phyloP scores from a whole-genome alignment of 805 yeast genomes.

The Dipodascus geniculatus region DNA sequence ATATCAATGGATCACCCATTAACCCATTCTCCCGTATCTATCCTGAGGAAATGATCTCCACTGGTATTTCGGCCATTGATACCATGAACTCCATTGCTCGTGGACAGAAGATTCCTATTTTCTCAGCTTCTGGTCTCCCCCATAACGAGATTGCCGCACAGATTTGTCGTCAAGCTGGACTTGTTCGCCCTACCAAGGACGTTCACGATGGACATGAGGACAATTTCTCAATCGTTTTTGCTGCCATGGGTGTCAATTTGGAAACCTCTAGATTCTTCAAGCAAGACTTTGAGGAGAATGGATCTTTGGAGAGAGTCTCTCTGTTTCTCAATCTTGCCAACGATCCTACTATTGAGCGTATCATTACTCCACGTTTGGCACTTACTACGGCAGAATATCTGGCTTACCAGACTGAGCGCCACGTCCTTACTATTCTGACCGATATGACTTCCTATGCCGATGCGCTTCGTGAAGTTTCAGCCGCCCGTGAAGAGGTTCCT shows the following conservation, averaged over 20 bases:
- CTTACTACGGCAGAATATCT: conserved; percentile 96
- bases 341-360: conserved; percentile 99
- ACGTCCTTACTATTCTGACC: conserved; percentile 92
- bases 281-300: conserved; percentile 98
- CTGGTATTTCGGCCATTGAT: conserved; percentile 97
- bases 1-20: conserved; percentile 97
- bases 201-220: conserved; percentile 99
- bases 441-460: conserved; percentile 99
- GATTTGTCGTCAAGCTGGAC: conserved; percentile 98
- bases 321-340: conserved; percentile 95
- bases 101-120: conserved; percentile 98
- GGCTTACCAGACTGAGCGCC: conserved; percentile 99
- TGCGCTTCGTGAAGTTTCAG: conserved; percentile 98
- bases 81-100: conserved; percentile 99
- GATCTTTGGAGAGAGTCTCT: conserved; percentile 95
- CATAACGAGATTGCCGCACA: conserved; percentile 99
- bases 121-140: conserved; percentile 98
- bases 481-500: conserved; percentile 99
- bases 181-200: conserved; percentile 98
- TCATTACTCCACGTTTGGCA: conserved; percentile 97
- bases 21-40: conserved; percentile 97
- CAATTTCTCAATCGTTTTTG: conserved; percentile 96
- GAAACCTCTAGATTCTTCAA: conserved; percentile 98
- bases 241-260: conserved; percentile 99
- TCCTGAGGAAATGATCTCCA: conserved; percentile 99